Conservation (phyloP, 2,329 filamentous ascomycete genomes). For the Paraconiothyrium sp. region DNA sequence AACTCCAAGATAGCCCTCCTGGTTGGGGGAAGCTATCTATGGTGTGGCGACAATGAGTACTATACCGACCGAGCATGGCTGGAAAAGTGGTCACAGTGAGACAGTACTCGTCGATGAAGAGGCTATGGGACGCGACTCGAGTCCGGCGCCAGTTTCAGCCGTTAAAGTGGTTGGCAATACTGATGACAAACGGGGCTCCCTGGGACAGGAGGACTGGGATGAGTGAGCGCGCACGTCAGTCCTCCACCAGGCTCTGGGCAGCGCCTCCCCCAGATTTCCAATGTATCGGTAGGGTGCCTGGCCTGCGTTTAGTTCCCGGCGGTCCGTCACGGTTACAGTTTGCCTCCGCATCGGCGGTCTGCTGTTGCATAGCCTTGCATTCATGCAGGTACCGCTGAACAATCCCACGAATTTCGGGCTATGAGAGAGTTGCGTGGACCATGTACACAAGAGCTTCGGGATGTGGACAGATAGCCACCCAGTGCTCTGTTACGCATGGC, state of each 20-base stretch:
- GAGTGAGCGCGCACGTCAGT: conserved; percentile 25
- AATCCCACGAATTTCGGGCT: conserved; percentile 4
- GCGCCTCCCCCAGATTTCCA: conserved; percentile 41
- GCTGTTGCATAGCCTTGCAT: conserved; percentile 8
- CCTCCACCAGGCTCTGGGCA: conserved; percentile 16
- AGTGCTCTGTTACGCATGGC: neutral
- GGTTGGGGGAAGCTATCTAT: too few relatives aligned
- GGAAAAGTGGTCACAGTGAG: neutral
- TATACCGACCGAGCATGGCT: neutral
- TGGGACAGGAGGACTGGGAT: conserved; percentile 16
- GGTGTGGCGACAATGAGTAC: neutral
- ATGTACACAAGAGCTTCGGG: neutral
- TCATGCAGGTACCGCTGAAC: conserved; percentile 45
- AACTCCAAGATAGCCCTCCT: neutral
- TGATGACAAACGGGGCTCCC: conserved; percentile 32
- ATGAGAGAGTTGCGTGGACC: neutral
- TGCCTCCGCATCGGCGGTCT: conserved; percentile 33
- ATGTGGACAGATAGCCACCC: too few relatives aligned
- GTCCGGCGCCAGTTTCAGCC: conserved; percentile 1
- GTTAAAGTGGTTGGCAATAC: conserved; percentile 18
- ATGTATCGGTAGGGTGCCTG: conserved; percentile 34
- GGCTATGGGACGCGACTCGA: neutral
- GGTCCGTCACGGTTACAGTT: conserved; percentile 27
- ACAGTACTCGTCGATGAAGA: neutral
- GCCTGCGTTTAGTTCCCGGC: conserved; percentile 36